Conservation (phyloP, 306 rosid species). For the Arachis hypogaea region DNA sequence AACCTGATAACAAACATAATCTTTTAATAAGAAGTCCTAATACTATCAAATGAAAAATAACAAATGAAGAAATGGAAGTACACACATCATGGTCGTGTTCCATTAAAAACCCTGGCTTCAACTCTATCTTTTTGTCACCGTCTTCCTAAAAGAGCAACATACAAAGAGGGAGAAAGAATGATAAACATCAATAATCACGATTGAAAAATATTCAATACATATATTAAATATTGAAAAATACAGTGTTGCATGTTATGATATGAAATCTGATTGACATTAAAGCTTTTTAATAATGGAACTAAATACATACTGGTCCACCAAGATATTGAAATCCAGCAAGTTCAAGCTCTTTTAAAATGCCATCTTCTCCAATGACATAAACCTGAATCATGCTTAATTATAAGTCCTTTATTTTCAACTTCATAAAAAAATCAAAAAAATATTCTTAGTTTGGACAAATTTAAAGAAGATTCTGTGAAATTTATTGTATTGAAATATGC, state of each 20-base stretch:
- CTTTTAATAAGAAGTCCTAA: constrained; percentile 20
- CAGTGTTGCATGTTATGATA: background rate
- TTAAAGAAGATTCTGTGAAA: background rate
- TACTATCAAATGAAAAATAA: background rate
- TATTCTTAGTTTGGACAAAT: too few species aligned
- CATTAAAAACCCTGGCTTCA: constrained; percentile 93
- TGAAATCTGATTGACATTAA: constrained; percentile 20
- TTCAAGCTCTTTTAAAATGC: constrained; percentile 97
- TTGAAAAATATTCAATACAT: background rate
- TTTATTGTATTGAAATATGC: constrained; percentile 2
- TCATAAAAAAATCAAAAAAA: background rate
- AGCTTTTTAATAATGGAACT: constrained; percentile 10
- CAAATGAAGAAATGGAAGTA: constrained; percentile 30
- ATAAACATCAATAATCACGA: constrained; percentile 12
- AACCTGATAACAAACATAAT: constrained; percentile 58
- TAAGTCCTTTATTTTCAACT: constrained; percentile 42
- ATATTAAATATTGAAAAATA: background rate
- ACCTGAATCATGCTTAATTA: constrained; percentile 57
- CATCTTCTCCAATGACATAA: constrained; percentile 98
- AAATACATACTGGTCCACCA: constrained; percentile 88
- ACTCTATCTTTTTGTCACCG: constrained; percentile 89
- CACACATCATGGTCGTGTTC: constrained; percentile 87
- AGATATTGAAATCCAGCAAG: constrained; percentile 94
- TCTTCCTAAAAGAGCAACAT: constrained; percentile 64
- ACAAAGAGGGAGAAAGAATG: background rate